phyloP scores from a whole-genome alignment of 1,139 yeast species.

The Suhomyces bolitotheri region DNA sequence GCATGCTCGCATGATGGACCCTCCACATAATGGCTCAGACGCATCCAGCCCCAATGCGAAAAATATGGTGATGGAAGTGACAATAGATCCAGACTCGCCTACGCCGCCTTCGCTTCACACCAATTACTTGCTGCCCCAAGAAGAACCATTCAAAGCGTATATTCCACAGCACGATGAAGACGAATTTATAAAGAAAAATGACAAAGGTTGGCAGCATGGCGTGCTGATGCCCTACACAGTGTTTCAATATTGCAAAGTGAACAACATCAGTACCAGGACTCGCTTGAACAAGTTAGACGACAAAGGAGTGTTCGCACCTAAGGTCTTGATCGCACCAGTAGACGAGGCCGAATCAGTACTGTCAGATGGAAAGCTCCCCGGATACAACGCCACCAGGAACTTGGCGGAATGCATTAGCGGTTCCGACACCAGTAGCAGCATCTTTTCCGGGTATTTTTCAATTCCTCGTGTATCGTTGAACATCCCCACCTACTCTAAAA shows the following conservation, averaged over 20 bases:
- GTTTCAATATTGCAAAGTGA: constrained; percentile 25
- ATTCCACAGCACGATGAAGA: background rate
- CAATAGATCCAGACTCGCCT: background rate
- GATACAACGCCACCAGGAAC: constrained; percentile 1
- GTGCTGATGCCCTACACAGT: constrained; percentile 30
- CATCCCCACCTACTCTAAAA: constrained; percentile 18
- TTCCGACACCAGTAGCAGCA: constrained; percentile 20
- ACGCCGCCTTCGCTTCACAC: constrained; percentile 1
- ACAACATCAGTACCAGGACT: constrained; percentile 19
- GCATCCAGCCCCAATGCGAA: too few relatives aligned
- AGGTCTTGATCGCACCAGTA: constrained; percentile 27
- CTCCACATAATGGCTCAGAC: too few relatives aligned
- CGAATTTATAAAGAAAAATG: constrained; percentile 3
- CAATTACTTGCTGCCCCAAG: background rate
- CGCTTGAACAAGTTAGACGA: constrained; percentile 21
- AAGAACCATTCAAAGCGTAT: background rate
- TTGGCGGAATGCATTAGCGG: constrained; percentile 15
- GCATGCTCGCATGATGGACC: too few relatives aligned
- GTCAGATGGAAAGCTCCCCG: constrained; percentile 2
- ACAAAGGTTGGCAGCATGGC: constrained; percentile 32
- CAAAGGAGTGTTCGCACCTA: constrained; percentile 29
- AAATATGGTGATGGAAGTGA: background rate
- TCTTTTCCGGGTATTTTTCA: constrained; percentile 34
- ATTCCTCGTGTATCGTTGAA: constrained; percentile 33
- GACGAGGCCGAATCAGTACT: constrained; percentile 17